These are phyloP conservation scores for Phylloboletellus chloephorus DNA, from an alignment of 1,284 basidiomycete genomes.

Conservation along the genomic window DNA sequence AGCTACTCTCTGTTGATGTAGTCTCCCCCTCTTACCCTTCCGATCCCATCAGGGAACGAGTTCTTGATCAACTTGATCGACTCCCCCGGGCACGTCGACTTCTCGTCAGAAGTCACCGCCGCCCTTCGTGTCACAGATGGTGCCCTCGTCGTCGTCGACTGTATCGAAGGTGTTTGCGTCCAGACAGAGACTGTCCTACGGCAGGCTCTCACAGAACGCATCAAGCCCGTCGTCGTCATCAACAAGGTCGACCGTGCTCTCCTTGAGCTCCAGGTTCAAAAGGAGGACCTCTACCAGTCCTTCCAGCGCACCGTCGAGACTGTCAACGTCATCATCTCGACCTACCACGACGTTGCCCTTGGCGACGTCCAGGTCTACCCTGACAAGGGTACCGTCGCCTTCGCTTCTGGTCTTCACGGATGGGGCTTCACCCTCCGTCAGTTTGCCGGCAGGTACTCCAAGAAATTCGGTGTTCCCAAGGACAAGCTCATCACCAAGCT, in stretches of 20 bases:
- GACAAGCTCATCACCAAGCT: slow-evolving; percentile 97
- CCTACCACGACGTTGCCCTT: slow-evolving; percentile 91
- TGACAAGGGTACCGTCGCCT: slow-evolving; percentile 97
- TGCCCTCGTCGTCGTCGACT: slow-evolving; percentile 98
- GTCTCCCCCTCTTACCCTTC: slow-evolving; percentile 7
- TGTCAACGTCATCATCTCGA: slow-evolving; percentile 98
- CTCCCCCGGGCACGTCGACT: slow-evolving; percentile 99
- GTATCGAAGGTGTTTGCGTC: slow-evolving; percentile 99
- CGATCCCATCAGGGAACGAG: slow-evolving; percentile 65
- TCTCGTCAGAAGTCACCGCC: slow-evolving; percentile 99
- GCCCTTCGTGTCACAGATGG: slow-evolving; percentile 99
- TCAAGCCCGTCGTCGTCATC: slow-evolving; percentile 99
- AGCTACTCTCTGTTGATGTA: slow-evolving; percentile 14
- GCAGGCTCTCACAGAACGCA: slow-evolving; percentile 96
- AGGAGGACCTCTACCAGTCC: slow-evolving; percentile 97
- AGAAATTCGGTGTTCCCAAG: slow-evolving; percentile 99
- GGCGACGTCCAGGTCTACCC: slow-evolving; percentile 99
- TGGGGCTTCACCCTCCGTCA: slow-evolving; percentile 99
- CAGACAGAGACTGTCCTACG: slow-evolving; percentile 99
- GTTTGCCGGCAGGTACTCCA: slow-evolving; percentile 92
- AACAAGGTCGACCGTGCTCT: slow-evolving; percentile 99
- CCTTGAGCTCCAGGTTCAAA: slow-evolving; percentile 95
- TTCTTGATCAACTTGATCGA: slow-evolving; percentile 99
- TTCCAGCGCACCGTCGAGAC: slow-evolving; percentile 98
- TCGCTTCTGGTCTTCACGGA: slow-evolving; percentile 98